A percentile compares a stretch with the other conserved stretches of the same genome.
These are phyloP conservation scores for Trypanosoma mega DNA, from an alignment of 208 protist species.

Conservation along the genomic window DNA sequence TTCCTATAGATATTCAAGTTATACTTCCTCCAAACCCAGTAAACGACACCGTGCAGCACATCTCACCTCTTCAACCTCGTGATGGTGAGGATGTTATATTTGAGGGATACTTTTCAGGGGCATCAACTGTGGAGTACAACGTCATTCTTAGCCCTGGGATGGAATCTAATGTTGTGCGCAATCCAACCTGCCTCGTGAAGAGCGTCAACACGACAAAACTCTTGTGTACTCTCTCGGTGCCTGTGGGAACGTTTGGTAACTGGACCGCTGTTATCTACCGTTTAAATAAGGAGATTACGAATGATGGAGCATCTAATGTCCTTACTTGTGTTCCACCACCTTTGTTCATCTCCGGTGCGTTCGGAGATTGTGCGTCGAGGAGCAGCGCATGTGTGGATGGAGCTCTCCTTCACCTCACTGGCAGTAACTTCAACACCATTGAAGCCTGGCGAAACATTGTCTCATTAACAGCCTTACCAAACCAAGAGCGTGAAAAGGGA, in stretches of 20 bases:
- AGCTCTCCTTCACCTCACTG: neutral
- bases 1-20: constrained; percentile 9
- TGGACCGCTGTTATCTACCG: constrained; percentile 2
- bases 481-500: neutral
- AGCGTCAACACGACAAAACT: constrained; percentile 1
- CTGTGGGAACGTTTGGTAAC: constrained; percentile 6
- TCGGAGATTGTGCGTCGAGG: constrained; percentile 1
- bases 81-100: constrained; percentile 15
- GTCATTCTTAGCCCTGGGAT: neutral
- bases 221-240: constrained; percentile 2
- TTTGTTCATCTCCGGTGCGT: neutral
- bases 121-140: neutral
- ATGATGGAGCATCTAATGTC: neutral
- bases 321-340: neutral
- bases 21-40: neutral
- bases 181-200: constrained; percentile 8
- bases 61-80: neutral
- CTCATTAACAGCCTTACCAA: neutral
- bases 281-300: neutral
- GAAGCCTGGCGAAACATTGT: neutral
- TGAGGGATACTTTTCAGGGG: neutral
- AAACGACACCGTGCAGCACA: constrained; percentile 10
- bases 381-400: constrained; percentile 4
- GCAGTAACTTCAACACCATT: constrained; percentile 7
- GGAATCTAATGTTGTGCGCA: neutral